Conservation (phyloP, 768 basidiomycete species). For the Mycena belliarum region DNA sequence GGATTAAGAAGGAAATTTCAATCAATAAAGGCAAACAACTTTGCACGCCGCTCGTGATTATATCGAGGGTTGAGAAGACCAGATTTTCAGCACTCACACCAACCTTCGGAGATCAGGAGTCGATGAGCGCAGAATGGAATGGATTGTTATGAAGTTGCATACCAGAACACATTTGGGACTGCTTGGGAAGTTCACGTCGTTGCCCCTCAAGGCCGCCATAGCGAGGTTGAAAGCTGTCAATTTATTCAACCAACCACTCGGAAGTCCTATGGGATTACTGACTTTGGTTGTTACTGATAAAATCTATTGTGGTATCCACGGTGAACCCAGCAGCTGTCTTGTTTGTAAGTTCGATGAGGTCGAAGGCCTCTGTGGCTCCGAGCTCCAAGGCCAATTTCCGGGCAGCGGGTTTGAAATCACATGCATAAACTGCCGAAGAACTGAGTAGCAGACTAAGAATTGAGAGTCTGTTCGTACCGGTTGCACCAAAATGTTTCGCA, state of each 20-base stretch:
- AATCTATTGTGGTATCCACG: constrained; percentile 27
- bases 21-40: not conserved
- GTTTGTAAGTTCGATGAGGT: constrained; percentile 19
- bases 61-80: constrained; percentile 1
- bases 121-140: no score
- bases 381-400: constrained; percentile 23
- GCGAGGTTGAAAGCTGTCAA: constrained; percentile 11
- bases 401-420: constrained; percentile 24
- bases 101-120: no score
- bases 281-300: constrained; percentile 24
- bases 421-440: constrained; percentile 22
- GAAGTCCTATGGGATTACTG: not conserved
- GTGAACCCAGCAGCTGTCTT: constrained; percentile 14
- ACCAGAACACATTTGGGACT: not conserved
- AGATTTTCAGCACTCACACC: constrained; percentile 15
- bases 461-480: constrained; percentile 1
- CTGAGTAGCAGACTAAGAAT: not conserved
- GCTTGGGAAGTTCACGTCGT: constrained; percentile 10
- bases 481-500: constrained; percentile 26
- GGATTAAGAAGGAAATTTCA: not conserved
- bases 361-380: constrained; percentile 24
- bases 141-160: no score
- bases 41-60: constrained; percentile 2
- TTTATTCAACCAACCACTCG: not conserved
- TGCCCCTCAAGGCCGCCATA: constrained; percentile 13